Evolutionary conservation across 2,329 filamentous ascomycete species (phyloP).

Genomic region (Monilinia polystroma): DNA sequence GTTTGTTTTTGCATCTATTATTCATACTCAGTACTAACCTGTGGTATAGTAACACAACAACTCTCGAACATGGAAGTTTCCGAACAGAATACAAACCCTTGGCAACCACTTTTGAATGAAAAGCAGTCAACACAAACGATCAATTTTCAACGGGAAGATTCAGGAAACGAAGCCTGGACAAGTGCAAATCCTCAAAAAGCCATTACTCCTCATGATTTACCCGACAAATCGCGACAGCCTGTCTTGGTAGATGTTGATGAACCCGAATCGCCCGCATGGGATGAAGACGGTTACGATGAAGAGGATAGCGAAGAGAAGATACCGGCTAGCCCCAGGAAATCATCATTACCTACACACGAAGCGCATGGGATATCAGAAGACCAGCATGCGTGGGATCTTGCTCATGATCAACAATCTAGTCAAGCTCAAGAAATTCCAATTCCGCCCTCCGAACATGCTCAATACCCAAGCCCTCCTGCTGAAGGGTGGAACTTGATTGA

Average conservation of each 20-base stretch:
- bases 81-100: conserved; percentile 38
- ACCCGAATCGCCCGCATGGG: conserved; percentile 39
- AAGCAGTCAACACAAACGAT: conserved; percentile 30
- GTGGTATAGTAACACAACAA: conserved; percentile 28
- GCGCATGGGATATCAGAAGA: conserved; percentile 33
- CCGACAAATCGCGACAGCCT: conserved; percentile 25
- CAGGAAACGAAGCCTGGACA: conserved; percentile 37
- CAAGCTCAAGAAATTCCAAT: background rate
- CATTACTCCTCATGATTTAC: background rate
- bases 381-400: conserved; percentile 36
- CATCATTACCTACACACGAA: conserved; percentile 25
- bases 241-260: conserved; percentile 37
- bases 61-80: conserved; percentile 34
- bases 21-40: conserved; percentile 1
- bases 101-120: conserved; percentile 35
- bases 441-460: conserved; percentile 6
- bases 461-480: conserved; percentile 27
- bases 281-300: conserved; percentile 35
- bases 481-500: conserved; percentile 38
- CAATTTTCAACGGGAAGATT: conserved; percentile 31
- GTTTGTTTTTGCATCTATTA: conserved; percentile 22
- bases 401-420: conserved; percentile 23
- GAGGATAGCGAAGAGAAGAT: conserved; percentile 10
- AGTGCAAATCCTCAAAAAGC: background rate
- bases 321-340: conserved; percentile 20